A percentile compares a stretch with the other conserved stretches of the same genome.
These are phyloP conservation scores for Yamadazyma blattariae DNA, from an alignment of 1,139 yeast genomes.

Conservation along the genomic window DNA sequence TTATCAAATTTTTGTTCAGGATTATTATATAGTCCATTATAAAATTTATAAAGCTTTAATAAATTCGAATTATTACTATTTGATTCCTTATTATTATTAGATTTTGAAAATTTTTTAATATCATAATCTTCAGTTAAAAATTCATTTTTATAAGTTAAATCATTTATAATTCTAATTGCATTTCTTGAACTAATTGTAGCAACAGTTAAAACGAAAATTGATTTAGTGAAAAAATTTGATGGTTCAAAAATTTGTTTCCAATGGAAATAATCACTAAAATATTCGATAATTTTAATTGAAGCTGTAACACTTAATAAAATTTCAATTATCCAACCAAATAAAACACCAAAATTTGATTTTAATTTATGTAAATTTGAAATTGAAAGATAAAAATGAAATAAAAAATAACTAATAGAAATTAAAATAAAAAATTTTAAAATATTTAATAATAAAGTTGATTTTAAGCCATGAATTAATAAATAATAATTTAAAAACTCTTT, in stretches of 20 bases:
- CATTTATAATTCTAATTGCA: slow-evolving; percentile 25
- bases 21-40: slow-evolving; percentile 16
- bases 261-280: slow-evolving; percentile 16
- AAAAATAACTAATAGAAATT: slow-evolving; percentile 7
- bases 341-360: slow-evolving; percentile 57
- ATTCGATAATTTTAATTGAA: slow-evolving; percentile 36
- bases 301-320: slow-evolving; percentile 50
- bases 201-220: slow-evolving; percentile 23
- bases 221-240: slow-evolving; percentile 24
- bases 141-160: slow-evolving; percentile 16
- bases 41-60: slow-evolving; percentile 26
- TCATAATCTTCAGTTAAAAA: slow-evolving; percentile 3
- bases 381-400: slow-evolving; percentile 36
- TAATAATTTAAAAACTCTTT: slow-evolving; percentile 22
- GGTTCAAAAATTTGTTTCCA: slow-evolving; percentile 35
- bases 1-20: slow-evolving; percentile 11
- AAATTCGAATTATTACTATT: slow-evolving; percentile 11
- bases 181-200: slow-evolving; percentile 30
- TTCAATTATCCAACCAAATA: slow-evolving; percentile 60
- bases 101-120: background rate
- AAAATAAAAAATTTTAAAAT: slow-evolving; percentile 8
- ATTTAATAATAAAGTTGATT: slow-evolving; percentile 1
- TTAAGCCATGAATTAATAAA: slow-evolving; percentile 16
- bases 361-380: slow-evolving; percentile 53
- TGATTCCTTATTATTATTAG: background rate